Percentiles rank a stretch among this genome's conserved stretches.
phyloP scores from a whole-genome alignment of 2,329 filamentous ascomycete genomes.

The Alternaria sp. region DNA sequence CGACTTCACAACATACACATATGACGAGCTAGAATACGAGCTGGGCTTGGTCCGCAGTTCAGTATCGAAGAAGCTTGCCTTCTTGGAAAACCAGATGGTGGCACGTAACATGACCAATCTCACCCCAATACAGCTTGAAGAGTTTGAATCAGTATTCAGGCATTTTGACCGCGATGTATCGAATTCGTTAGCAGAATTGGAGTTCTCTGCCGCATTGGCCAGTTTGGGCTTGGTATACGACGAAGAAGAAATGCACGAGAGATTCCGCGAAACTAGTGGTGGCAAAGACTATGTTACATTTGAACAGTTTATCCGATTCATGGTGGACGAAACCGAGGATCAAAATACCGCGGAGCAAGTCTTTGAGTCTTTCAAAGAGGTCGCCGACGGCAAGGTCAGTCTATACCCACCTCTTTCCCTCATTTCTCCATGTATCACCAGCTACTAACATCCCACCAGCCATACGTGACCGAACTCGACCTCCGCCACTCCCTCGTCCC shows the following conservation, averaged over 20 bases:
- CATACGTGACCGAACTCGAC: conserved; percentile 98
- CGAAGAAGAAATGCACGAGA: conserved; percentile 97
- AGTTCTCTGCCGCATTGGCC: conserved; percentile 95
- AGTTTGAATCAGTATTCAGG: conserved; percentile 97
- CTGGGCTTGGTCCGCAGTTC: conserved; percentile 88
- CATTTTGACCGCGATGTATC: conserved; percentile 95
- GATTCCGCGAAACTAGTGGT: conserved; percentile 85
- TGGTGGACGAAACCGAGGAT: conserved; percentile 98
- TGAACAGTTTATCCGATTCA: conserved; percentile 98
- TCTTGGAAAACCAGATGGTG: conserved; percentile 98
- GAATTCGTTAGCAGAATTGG: conserved; percentile 88
- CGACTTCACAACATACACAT: conserved; percentile 98
- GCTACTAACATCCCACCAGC: conserved; percentile 52
- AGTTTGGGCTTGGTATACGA: conserved; percentile 94
- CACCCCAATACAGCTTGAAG: conserved; percentile 96
- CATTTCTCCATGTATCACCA: neutral
- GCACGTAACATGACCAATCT: conserved; percentile 98
- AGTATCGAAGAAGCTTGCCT: conserved; percentile 94
- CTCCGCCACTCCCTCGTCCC: conserved; percentile 92
- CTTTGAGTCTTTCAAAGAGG: conserved; percentile 95
- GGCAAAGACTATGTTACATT: conserved; percentile 85
- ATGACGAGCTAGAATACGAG: conserved; percentile 95
- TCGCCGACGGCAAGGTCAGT: conserved; percentile 87
- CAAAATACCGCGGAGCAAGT: conserved; percentile 99
- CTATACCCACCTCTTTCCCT: neutral